Conservation (phyloP, 2,329 filamentous ascomycete species). For the Fusarium sp. region DNA sequence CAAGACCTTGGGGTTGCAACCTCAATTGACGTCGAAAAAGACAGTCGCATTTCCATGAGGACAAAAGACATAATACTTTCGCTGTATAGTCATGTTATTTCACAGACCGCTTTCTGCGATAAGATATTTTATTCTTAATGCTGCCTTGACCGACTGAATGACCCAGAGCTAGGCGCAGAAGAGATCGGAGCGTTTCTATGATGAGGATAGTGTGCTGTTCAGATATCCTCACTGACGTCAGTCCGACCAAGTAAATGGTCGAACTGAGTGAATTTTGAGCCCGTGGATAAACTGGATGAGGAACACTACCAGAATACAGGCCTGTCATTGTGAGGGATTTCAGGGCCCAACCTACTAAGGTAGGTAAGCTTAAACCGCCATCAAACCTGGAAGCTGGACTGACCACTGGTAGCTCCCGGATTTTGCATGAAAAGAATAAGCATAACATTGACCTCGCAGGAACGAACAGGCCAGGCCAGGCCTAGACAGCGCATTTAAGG, state of each 20-base stretch:
- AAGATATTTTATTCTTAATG: background rate
- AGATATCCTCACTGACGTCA: slow-evolving; percentile 23
- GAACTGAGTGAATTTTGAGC: background rate
- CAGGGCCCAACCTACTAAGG: background rate
- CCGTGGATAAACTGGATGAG: background rate
- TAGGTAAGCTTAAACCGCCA: background rate
- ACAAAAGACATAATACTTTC: background rate
- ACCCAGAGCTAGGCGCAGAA: background rate
- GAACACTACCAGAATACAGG: background rate
- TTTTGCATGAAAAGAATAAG: slow-evolving; percentile 22
- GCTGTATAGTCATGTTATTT: background rate
- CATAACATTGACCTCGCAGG: slow-evolving; percentile 30
- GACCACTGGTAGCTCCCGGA: slow-evolving; percentile 1
- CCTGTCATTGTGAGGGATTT: background rate
- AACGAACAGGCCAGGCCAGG: background rate
- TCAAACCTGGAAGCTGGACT: background rate
- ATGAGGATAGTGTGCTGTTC: slow-evolving; percentile 6
- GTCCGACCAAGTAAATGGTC: background rate
- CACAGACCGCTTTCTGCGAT: slow-evolving; percentile 7
- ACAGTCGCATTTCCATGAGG: background rate
- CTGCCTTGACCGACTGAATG: background rate
- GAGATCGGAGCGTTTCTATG: slow-evolving; percentile 3
- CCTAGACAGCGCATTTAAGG: slow-evolving; percentile 4
- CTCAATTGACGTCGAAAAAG: background rate
- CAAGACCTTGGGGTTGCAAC: slow-evolving; percentile 35